These are phyloP conservation scores for Tylopilus felleus DNA, from an alignment of 768 basidiomycete species.

Conservation along the genomic window DNA sequence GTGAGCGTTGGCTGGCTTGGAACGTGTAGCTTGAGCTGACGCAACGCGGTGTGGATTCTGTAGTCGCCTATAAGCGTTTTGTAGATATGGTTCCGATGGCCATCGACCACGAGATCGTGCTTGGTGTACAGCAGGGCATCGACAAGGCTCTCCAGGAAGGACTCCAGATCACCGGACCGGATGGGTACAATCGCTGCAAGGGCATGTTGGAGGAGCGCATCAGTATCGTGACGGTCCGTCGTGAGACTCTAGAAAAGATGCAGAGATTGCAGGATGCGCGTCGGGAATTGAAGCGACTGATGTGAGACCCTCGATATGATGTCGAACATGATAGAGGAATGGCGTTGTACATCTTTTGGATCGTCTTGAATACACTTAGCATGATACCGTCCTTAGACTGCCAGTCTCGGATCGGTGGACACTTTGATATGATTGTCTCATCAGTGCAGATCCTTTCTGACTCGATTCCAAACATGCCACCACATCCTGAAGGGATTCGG, in stretches of 20 bases:
- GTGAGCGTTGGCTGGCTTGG: slow-evolving; percentile 30
- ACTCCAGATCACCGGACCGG: slow-evolving; percentile 49
- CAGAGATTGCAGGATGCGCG: slow-evolving; percentile 48
- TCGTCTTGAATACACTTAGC: too few relatives aligned
- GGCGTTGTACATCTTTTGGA: too few relatives aligned
- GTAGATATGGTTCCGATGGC: slow-evolving; percentile 41
- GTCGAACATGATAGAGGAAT: background rate
- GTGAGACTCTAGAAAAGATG: slow-evolving; percentile 48
- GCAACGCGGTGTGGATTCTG: background rate
- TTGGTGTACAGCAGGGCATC: slow-evolving; percentile 47
- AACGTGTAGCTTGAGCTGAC: background rate
- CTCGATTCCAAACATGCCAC: too few relatives aligned
- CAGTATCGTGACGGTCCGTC: slow-evolving; percentile 41
- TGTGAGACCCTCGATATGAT: slow-evolving; percentile 1
- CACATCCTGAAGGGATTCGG: too few relatives aligned
- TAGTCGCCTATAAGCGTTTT: slow-evolving; percentile 49
- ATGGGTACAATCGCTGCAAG: slow-evolving; percentile 45
- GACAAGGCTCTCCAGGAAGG: slow-evolving; percentile 44
- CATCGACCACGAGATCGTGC: slow-evolving; percentile 39
- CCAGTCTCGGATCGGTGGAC: too few relatives aligned
- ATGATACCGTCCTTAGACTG: too few relatives aligned
- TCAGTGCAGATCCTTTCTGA: too few relatives aligned
- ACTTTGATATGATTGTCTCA: too few relatives aligned
- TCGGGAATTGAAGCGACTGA: slow-evolving; percentile 32
- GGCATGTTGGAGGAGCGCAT: slow-evolving; percentile 52